A percentile compares a stretch with the other conserved stretches of the same genome.
Evolutionary conservation across 208 protist genomes (phyloP).

Genomic region (Trypanosoma conorhini): DNA sequence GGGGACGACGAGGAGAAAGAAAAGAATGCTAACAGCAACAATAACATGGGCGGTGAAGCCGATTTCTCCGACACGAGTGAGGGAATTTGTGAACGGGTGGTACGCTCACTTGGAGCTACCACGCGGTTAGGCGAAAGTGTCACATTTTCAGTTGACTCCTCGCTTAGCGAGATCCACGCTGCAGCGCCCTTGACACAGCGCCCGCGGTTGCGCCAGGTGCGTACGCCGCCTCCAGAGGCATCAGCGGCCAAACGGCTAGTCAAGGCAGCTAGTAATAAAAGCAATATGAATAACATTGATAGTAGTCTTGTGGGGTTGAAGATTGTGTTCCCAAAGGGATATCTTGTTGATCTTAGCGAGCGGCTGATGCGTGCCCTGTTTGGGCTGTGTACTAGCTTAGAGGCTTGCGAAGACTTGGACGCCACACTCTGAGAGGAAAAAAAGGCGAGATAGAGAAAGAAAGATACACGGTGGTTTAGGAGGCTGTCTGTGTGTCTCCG

Average conservation of each 20-base stretch:
- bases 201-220: background rate
- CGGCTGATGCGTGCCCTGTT: conserved; percentile 54
- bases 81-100: background rate
- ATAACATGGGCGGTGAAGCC: background rate
- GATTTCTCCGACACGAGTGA: background rate
- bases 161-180: background rate
- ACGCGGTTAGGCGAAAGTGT: background rate
- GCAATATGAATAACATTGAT: background rate
- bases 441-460: background rate
- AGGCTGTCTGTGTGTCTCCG: background rate
- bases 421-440: conserved; percentile 10
- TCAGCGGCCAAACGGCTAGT: conserved; percentile 13
- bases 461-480: background rate
- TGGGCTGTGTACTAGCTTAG: conserved; percentile 55
- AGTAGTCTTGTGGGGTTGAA: conserved; percentile 25
- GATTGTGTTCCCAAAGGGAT: conserved; percentile 61
- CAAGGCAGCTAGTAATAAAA: background rate
- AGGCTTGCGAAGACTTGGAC: conserved; percentile 83
- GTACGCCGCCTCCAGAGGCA: background rate
- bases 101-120: background rate
- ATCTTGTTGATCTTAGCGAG: conserved; percentile 68
- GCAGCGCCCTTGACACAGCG: background rate
- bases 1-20: background rate
- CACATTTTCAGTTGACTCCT: background rate
- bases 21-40: background rate